Evolutionary conservation across 768 basidiomycete species (phyloP).

Genomic region (Leccinum disarticulatum): DNA sequence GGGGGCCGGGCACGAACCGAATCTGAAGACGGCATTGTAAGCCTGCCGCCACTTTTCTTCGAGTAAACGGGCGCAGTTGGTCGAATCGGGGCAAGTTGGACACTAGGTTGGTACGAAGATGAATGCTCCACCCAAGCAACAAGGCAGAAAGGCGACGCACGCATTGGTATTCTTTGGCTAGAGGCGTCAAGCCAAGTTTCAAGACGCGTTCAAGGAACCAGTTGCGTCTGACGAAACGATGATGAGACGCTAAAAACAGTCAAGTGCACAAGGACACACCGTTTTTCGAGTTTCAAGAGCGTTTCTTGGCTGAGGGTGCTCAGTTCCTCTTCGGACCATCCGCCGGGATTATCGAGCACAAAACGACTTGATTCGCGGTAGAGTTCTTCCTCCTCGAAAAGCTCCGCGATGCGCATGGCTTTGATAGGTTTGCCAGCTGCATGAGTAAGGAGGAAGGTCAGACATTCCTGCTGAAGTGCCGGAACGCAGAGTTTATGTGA

Average conservation of each 20-base stretch:
- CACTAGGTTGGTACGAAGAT: slow-evolving; percentile 48
- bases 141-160: slow-evolving; percentile 42
- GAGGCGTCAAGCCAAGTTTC: slow-evolving; percentile 81
- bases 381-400: slow-evolving; percentile 86
- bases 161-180: slow-evolving; percentile 95
- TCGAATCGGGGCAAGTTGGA: slow-evolving; percentile 77
- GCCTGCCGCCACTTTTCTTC: slow-evolving; percentile 95
- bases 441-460: slow-evolving; percentile 86
- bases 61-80: slow-evolving; percentile 74
- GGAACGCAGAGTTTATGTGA: slow-evolving; percentile 87
- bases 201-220: slow-evolving; percentile 96
- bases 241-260: no score
- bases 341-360: slow-evolving; percentile 89
- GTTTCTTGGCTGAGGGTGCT: slow-evolving; percentile 82
- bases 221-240: slow-evolving; percentile 60
- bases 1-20: slow-evolving; percentile 46
- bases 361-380: slow-evolving; percentile 91
- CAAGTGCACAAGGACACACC: slow-evolving; percentile 39
- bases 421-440: slow-evolving; percentile 92
- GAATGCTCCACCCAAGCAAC: background rate
- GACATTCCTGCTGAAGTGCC: slow-evolving; percentile 76
- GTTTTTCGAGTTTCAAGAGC: slow-evolving; percentile 83
- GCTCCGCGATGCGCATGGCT: slow-evolving; percentile 88
- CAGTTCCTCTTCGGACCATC: slow-evolving; percentile 77
- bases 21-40: slow-evolving; percentile 82